Evolutionary conservation across 1,139 yeast species (phyloP), one percentile per base, ranked within the genome.

Genomic region (Kodamaea sp.): DNA sequence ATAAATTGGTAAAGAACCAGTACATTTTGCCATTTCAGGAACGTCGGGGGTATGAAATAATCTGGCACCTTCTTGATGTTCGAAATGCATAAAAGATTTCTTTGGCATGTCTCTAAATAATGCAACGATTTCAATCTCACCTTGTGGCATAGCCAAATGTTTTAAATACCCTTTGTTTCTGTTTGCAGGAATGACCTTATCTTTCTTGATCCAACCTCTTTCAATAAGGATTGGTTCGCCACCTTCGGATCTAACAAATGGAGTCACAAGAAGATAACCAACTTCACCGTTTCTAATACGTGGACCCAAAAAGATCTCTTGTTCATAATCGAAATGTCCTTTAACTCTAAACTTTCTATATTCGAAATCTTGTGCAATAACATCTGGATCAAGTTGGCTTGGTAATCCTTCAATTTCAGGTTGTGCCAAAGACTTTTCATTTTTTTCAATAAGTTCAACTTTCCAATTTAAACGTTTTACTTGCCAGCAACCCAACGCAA

Each of bases 401-500:
- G 97, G 97, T 29, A 92, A 63, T 8, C 79, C 80, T 2, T 61
- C 66, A 30, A 84, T 64, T 0, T 96, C 85, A 2, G 82, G 81
- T 43, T 77, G 76, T 0, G 92, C 82, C 45, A 92, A 67, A 46
- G 89, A 70, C 50, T 87, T 86, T 58, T 92, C 97, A 55, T 94
- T 81, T 33, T 76, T 74, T 5, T 95, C 81, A 46, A 94, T 85
- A 46, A 92, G 69, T 40, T 81, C 78, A n/a, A 81, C 82, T 60
- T 94, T 94, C 98, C 98, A 92, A 44, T 78, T 70, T 40, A 92
- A 66, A 47, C 99, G 71, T 52, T 78, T 69, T 31, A 87, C 81
- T 63, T 92, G 99, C 99, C 98, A 92, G 42, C 94, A 79, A 2
- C 98, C 98, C 36, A 92, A 67, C 28, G 81, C 84, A 57, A 92